Conservation (phyloP, 805 yeast genomes). For the Diddensiella caesifluorescens region DNA sequence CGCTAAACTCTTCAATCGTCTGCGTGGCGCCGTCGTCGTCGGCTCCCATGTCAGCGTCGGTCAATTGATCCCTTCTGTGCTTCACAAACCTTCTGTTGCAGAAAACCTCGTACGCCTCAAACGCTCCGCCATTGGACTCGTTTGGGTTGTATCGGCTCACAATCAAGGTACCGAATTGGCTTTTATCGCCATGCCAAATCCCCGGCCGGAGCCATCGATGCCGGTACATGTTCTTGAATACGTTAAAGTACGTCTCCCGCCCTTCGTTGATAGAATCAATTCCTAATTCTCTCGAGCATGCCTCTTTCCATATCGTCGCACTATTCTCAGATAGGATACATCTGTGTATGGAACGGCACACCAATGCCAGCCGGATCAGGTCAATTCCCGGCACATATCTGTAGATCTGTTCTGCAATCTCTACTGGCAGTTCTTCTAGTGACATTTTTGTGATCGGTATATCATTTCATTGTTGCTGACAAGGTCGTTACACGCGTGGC, state of each 20-base stretch:
- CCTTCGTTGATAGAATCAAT: constrained; percentile 16
- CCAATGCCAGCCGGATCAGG: constrained; percentile 14
- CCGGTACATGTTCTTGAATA: constrained; percentile 16
- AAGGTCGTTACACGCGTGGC: no score
- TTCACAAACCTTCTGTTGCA: constrained; percentile 4
- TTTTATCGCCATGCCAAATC: constrained; percentile 28
- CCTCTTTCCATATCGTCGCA: constrained; percentile 21
- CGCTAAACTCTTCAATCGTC: neutral
- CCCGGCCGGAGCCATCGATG: constrained; percentile 26
- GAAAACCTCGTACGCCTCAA: constrained; percentile 20
- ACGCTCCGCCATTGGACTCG: constrained; percentile 10
- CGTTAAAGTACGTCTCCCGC: constrained; percentile 14
- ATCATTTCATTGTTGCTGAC: no score
- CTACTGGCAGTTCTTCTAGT: constrained; percentile 17
- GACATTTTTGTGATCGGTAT: no score
- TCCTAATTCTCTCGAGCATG: constrained; percentile 13
- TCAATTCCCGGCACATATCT: constrained; percentile 15
- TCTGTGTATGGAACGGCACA: no score
- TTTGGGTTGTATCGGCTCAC: constrained; percentile 18
- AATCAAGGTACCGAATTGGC: constrained; percentile 23
- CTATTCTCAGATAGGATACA: constrained; percentile 8
- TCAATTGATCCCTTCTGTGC: no score
- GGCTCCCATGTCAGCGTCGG: neutral
- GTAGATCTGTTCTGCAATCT: constrained; percentile 16
- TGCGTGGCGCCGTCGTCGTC: neutral